Evolutionary conservation across 148 eudicot species (phyloP).

Genomic region (Fagopyrum tataricum): DNA sequence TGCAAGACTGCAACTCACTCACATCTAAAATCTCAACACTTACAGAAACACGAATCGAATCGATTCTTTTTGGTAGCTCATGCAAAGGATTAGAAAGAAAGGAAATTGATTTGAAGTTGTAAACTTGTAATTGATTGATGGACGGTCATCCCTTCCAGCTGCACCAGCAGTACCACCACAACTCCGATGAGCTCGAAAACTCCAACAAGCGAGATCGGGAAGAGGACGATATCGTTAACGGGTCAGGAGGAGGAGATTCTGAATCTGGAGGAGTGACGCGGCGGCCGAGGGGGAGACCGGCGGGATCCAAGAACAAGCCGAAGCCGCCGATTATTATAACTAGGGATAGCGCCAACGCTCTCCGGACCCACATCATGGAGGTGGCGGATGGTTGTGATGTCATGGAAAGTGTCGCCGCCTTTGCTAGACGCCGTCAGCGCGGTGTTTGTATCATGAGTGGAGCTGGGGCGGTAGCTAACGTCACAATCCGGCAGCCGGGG

Average conservation of each 20-base stretch:
- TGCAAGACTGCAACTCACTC: neutral
- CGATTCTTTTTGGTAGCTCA: neutral
- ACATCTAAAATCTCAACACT: neutral
- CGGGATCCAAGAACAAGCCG: constrained; percentile 80
- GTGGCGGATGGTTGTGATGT: constrained; percentile 67
- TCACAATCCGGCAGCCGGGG: constrained; percentile 75
- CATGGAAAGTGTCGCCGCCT: constrained; percentile 55
- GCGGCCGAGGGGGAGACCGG: constrained; percentile 58
- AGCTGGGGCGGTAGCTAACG: constrained; percentile 57
- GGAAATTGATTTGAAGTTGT: neutral
- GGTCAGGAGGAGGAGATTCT: constrained; percentile 15
- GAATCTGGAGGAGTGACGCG: constrained; percentile 28
- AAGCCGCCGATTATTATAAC: constrained; percentile 79
- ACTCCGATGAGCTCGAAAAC: constrained; percentile 42
- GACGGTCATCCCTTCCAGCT: constrained; percentile 31
- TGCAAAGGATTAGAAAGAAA: neutral
- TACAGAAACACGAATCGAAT: neutral
- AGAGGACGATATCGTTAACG: constrained; percentile 22
- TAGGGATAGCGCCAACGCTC: constrained; percentile 73
- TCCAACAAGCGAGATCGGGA: constrained; percentile 35
- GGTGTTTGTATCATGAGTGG: constrained; percentile 76
- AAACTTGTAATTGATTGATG: constrained; percentile 9
- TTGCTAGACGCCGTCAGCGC: constrained; percentile 63
- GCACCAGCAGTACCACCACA: constrained; percentile 24
- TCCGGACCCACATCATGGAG: constrained; percentile 82